phyloP scores from a whole-genome alignment of 129 eudicot genomes.

The Silybum marianum region DNA sequence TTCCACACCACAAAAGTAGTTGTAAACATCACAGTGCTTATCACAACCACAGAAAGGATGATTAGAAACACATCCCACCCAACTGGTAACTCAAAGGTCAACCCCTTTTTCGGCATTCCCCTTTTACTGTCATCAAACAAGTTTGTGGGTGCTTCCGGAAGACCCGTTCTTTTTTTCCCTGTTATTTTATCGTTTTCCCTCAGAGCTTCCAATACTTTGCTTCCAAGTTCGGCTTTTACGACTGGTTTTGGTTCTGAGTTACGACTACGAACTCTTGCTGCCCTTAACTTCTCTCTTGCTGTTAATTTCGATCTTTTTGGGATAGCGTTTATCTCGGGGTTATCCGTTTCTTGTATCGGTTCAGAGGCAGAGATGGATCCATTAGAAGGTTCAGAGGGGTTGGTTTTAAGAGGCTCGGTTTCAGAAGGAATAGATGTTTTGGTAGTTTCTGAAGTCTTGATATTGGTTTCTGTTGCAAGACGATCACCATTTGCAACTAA shows the following conservation, averaged over 20 bases:
- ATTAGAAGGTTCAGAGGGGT: slow-evolving; percentile 14
- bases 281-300: slow-evolving; percentile 90
- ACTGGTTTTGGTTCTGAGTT: slow-evolving; percentile 58
- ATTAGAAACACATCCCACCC: slow-evolving; percentile 79
- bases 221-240: slow-evolving; percentile 54
- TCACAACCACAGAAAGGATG: slow-evolving; percentile 68
- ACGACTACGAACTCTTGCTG: slow-evolving; percentile 86
- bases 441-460: slow-evolving; percentile 39
- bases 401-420: slow-evolving; percentile 9
- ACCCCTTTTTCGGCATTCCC: slow-evolving; percentile 80
- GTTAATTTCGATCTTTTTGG: slow-evolving; percentile 68
- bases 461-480: slow-evolving; percentile 50
- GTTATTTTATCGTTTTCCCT: slow-evolving; percentile 62
- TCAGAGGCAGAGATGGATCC: slow-evolving; percentile 32
- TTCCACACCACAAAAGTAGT: slow-evolving; percentile 86
- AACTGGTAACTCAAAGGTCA: slow-evolving; percentile 75
- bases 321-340: slow-evolving; percentile 23
- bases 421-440: slow-evolving; percentile 33
- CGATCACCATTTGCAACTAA: slow-evolving; percentile 63
- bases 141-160: slow-evolving; percentile 91
- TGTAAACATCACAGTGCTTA: slow-evolving; percentile 80
- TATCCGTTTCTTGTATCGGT: slow-evolving; percentile 27
- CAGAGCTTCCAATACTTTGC: slow-evolving; percentile 70
- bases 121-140: slow-evolving; percentile 88
- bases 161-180: slow-evolving; percentile 75